Evolutionary conservation across 306 rosid species (phyloP).

Genomic region (Quercus glauca): DNA sequence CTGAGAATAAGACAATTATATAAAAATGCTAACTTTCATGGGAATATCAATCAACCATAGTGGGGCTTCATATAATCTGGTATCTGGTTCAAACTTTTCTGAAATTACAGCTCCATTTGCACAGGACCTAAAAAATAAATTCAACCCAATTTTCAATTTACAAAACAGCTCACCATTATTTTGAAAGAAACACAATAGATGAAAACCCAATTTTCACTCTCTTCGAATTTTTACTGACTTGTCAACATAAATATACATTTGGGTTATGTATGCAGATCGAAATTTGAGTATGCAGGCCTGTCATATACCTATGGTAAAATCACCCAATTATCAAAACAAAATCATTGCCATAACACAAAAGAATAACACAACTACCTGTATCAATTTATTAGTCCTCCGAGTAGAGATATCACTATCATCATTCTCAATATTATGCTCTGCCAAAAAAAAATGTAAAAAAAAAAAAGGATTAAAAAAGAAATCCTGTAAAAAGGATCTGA

Average conservation of each 20-base stretch:
- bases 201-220: not conserved
- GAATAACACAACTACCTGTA: constrained; percentile 44
- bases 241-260: not conserved
- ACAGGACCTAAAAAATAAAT: not conserved
- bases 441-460: not conserved
- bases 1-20: too few species aligned
- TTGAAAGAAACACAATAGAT: not conserved
- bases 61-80: too few species aligned
- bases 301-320: not conserved
- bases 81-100: too few species aligned
- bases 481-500: not conserved
- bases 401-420: constrained; percentile 26
- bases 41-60: too few species aligned
- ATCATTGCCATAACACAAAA: not conserved
- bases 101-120: not conserved
- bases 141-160: not conserved
- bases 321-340: not conserved
- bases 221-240: not conserved
- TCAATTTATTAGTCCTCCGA: constrained; percentile 30
- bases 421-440: constrained; percentile 59
- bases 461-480: constrained; percentile 11
- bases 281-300: not conserved
- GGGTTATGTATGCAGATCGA: not conserved
- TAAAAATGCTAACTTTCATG: too few species aligned
- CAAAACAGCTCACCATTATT: not conserved